Base-by-base conservation (phyloP, 371 early-diverging fungal species). In the Mortierella sp. region DNA sequence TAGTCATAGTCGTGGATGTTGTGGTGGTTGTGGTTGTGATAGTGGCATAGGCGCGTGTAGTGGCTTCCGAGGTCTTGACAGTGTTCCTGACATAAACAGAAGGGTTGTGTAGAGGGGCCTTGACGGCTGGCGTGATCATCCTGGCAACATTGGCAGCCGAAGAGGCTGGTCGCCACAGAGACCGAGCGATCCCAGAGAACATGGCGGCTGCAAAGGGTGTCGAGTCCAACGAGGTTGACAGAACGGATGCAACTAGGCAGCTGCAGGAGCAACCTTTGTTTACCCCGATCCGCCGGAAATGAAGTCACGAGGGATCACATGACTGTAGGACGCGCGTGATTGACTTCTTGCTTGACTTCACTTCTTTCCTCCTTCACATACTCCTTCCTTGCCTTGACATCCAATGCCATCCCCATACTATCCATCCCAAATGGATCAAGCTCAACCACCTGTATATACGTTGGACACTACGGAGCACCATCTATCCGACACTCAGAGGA, bases 141-240 rank as follows among this genome's bases (percentile, higher is more conserved):
- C 68, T 67, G 17, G 68, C 55, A 21, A 56, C 51, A 28, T 45
- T 37, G 13, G 60, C 48, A 21, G 46, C 56, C 41, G 62, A 31
- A 27, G 62, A 50, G 31, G 62, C 62, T n/a, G 68, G 62, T 39
- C 68, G 48, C 68, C 50, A 67, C 56, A 67, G 52, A 34, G 68
- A 67, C 68, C 68, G 61, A 56, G 68, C 68, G 46, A 67, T 49
- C 62, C 68, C 68, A 52, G 68, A 61, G 31, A 67, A 61, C 68
- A 67, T 67, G 56, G 12, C 55, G 63, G 39, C 21, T n/a, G 27
- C 52, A 49, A 41, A 13, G 34, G 37, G 39, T 50, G 47, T 46
- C 45, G 39, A 54, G 45, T 34, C n/a, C 17, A 10, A 25, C 13
- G 24, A 39, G 54, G 34, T 40, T 17, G 34, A 14, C 29, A 43